A percentile compares a stretch with the other conserved stretches of the same genome.
These are phyloP conservation scores for Backusella mclennaniae DNA, from an alignment of 192 early-diverging fungal species.

Conservation along the genomic window DNA sequence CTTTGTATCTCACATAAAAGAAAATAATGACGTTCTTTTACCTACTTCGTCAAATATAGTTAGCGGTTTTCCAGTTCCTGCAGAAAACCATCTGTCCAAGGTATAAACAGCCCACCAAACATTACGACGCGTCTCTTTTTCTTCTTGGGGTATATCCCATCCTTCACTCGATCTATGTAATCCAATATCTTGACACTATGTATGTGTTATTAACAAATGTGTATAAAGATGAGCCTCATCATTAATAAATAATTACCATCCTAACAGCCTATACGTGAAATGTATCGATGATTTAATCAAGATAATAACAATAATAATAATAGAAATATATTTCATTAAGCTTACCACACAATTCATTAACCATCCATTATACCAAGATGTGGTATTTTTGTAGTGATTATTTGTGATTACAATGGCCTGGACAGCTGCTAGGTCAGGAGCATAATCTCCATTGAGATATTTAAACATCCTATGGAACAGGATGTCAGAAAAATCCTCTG, in stretches of 20 bases:
- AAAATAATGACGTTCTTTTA: not conserved
- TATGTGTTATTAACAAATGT: not conserved
- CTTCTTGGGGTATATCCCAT: constrained; percentile 1
- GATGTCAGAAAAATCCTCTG: constrained; percentile 8
- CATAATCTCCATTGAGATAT: constrained; percentile 10
- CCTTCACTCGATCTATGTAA: constrained; percentile 9
- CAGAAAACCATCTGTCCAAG: constrained; percentile 20
- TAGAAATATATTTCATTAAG: not conserved
- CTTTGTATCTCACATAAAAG: not conserved
- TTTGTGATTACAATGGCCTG: constrained; percentile 30
- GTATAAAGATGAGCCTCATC: not conserved
- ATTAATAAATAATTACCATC: not conserved
- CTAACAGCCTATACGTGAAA: constrained; percentile 6
- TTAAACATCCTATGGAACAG: constrained; percentile 10
- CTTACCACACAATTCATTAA: constrained; percentile 21
- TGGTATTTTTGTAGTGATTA: constrained; percentile 23
- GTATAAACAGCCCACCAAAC: constrained; percentile 16
- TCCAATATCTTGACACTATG: constrained; percentile 19
- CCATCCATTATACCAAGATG: constrained; percentile 27
- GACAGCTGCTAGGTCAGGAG: constrained; percentile 21
- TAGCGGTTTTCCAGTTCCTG: constrained; percentile 11
- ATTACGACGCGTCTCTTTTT: constrained; percentile 5
- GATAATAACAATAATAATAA: not conserved
- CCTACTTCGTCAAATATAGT: constrained; percentile 17
- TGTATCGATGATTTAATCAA: not conserved